Evolutionary conservation across 1,284 basidiomycete species (phyloP), one percentile per base, ranked within the genome.

Genomic region (Ceratorhiza oryzae-sativae): DNA sequence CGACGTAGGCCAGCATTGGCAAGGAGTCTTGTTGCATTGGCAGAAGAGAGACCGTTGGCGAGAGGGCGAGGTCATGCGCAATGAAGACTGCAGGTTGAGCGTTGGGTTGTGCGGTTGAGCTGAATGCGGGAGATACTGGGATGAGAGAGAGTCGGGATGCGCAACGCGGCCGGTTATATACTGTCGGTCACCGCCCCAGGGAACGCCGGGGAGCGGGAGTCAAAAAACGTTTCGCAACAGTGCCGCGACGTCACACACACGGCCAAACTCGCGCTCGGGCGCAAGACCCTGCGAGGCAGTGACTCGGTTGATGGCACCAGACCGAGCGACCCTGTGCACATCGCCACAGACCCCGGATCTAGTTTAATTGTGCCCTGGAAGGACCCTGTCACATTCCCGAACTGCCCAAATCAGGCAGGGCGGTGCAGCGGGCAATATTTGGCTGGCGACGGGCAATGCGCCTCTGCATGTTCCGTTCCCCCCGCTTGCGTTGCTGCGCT

Each of bases 1-100:
- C 12, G 41, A 30, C 39, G 67, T 30, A 2, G 53, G 55, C 53
- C 53, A 48, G 53, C 42, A 58, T 32, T 34, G 39, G 36, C 42
- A 58, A 46, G 55, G 41, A 41, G 67, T 36, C 53, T 48, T 48
- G 55, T 34, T 58, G 67, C 53, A 48, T 42, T 58, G 32, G 55
- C 53, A 48, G 55, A 70, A 48, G 27, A 58, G 42, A 3, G 53
- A 48, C 0, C 67, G 53, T 23, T 67, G 62, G 20, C 34, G 46
- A 25, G 62, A 51, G 13, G 49, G 49, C 15, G 62, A 63, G 30
- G 55, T 56, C 55, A 56, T 56, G 55, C 34, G 55, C 34, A 20
- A 36, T 15, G 30, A 55, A 18, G 34, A 39, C 10, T 56, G n/a
- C 30, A 36, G n/a, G 32, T 56, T 36, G 55, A 4, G n/a, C 42